phyloP scores from a whole-genome alignment of 345 rosid genomes.

The Toxicodendron radicans region DNA sequence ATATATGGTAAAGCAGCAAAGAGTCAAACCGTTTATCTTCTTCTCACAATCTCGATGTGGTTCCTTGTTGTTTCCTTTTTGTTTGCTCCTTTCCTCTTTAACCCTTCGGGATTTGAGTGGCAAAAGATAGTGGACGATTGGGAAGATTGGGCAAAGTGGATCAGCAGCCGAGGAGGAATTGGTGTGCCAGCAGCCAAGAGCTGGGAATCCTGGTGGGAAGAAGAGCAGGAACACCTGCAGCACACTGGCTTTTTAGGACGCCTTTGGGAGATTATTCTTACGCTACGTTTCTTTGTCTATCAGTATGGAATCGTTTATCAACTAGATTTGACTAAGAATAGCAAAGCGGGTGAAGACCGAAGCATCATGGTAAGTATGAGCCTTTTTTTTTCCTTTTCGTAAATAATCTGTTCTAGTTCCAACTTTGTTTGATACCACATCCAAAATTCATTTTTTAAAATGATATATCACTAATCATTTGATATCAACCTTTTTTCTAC shows the following conservation, averaged over 20 bases:
- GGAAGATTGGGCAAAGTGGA: constrained; percentile 98
- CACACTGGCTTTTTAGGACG: constrained; percentile 71
- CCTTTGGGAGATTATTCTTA: constrained; percentile 71
- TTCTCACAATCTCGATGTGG: constrained; percentile 83
- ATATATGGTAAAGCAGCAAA: constrained; percentile 58
- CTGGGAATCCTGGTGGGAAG: constrained; percentile 99
- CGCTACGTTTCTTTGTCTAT: constrained; percentile 73
- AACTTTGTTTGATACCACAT: neutral
- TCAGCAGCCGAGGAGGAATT: constrained; percentile 84
- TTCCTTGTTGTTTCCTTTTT: constrained; percentile 83
- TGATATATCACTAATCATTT: neutral
- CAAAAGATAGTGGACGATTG: constrained; percentile 96
- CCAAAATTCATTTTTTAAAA: neutral
- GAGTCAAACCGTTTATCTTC: constrained; percentile 31
- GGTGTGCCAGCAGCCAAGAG: constrained; percentile 93
- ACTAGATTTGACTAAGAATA: constrained; percentile 55
- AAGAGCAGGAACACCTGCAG: constrained; percentile 89
- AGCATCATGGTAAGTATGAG: constrained; percentile 62
- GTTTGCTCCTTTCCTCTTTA: constrained; percentile 87
- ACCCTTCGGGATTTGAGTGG: constrained; percentile 98
- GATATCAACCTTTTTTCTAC: neutral
- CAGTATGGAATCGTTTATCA: constrained; percentile 94
- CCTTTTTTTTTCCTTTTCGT: neutral
- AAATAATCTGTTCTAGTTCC: constrained; percentile 1
- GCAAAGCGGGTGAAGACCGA: constrained; percentile 50